phyloP scores from a whole-genome alignment of 1,139 yeast species.

The Scheffersomyces lignicola region DNA sequence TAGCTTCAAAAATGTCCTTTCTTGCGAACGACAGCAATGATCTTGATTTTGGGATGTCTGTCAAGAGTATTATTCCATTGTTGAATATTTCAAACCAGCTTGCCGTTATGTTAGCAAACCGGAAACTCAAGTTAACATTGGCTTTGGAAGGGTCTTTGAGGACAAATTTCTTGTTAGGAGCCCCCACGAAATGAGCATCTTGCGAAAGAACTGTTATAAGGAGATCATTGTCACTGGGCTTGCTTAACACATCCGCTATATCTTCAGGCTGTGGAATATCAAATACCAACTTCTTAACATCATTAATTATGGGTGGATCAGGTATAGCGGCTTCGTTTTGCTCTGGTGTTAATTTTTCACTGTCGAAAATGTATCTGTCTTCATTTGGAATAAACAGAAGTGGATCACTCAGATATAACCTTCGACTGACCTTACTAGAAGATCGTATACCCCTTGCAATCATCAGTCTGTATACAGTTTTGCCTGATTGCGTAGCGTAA shows the following conservation, averaged over 20 bases:
- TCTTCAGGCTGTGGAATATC: conserved; percentile 38
- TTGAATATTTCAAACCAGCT: conserved; percentile 35
- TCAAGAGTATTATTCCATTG: conserved; percentile 18
- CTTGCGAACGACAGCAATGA: neutral
- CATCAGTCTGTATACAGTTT: too few relatives aligned
- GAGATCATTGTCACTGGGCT: conserved; percentile 28
- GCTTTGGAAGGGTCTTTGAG: conserved; percentile 17
- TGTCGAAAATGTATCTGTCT: conserved; percentile 29
- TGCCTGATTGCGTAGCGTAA: too few relatives aligned
- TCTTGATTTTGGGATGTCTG: conserved; percentile 12
- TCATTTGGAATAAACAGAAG: conserved; percentile 38
- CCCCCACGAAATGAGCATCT: conserved; percentile 32
- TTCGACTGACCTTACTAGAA: conserved; percentile 6
- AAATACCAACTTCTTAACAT: conserved; percentile 22
- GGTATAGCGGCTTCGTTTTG: conserved; percentile 39
- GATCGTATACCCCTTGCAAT: neutral
- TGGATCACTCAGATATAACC: conserved; percentile 12
- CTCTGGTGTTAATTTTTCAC: conserved; percentile 31
- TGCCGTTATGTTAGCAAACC: conserved; percentile 28
- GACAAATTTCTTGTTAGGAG: conserved; percentile 20
- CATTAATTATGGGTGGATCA: conserved; percentile 19
- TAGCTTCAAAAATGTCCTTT: neutral
- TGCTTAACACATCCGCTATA: conserved; percentile 33
- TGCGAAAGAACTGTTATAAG: conserved; percentile 30
- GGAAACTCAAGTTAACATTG: conserved; percentile 20